These are phyloP conservation scores for Pichiaceae sp. DNA, from an alignment of 1,139 yeast species.

Conservation along the genomic window DNA sequence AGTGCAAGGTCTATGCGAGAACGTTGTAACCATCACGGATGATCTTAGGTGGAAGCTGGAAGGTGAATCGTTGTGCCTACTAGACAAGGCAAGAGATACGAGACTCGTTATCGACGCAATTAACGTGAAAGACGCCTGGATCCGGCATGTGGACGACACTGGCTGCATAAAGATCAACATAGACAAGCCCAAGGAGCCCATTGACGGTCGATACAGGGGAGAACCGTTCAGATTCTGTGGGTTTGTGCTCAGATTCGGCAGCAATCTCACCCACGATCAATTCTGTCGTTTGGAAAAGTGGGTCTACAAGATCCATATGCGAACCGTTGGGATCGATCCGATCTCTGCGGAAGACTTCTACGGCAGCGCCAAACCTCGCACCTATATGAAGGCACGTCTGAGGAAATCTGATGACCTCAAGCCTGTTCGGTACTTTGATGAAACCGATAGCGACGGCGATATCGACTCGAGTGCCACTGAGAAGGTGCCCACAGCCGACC, in stretches of 20 bases:
- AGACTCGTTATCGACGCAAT: too few relatives aligned
- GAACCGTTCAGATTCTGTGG: background rate
- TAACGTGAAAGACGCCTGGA: too few relatives aligned
- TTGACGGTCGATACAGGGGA: background rate
- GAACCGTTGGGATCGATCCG: background rate
- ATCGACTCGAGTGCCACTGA: slow-evolving; percentile 11
- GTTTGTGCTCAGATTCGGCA: background rate
- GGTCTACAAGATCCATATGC: too few relatives aligned
- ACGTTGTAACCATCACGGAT: too few relatives aligned
- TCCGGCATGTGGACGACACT: too few relatives aligned
- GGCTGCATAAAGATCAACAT: too few relatives aligned
- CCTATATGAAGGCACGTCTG: background rate
- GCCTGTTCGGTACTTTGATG: background rate
- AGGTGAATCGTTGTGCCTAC: too few relatives aligned
- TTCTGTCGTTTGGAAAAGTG: background rate
- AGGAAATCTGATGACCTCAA: background rate
- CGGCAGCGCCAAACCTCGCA: background rate
- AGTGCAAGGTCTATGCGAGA: too few relatives aligned
- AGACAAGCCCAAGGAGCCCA: too few relatives aligned
- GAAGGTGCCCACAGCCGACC: slow-evolving; percentile 18
- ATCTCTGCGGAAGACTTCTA: slow-evolving; percentile 1
- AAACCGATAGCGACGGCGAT: slow-evolving; percentile 1
- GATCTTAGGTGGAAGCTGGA: too few relatives aligned
- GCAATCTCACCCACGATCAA: background rate
- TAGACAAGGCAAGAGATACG: too few relatives aligned